phyloP scores from a whole-genome alignment of 2,329 filamentous ascomycete genomes.

The Pseudogymnoascus sp. region DNA sequence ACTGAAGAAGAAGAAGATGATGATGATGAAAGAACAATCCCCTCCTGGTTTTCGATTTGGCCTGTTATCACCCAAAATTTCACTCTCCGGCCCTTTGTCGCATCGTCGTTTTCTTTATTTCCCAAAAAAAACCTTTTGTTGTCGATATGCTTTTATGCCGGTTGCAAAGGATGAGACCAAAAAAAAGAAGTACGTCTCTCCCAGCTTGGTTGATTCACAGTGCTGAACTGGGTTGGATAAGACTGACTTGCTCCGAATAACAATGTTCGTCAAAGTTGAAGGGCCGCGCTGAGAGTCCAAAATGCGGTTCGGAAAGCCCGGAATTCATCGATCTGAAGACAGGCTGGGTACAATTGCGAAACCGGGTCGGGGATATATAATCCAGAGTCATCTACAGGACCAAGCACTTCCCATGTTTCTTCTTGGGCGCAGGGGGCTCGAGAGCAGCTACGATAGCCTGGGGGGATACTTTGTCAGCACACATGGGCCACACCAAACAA shows the following conservation, averaged over 20 bases:
- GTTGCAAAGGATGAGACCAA: background rate
- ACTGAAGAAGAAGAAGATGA: background rate
- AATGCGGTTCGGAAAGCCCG: background rate
- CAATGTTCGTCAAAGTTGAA: background rate
- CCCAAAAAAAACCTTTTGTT: background rate
- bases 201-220: background rate
- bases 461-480: constrained; percentile 20
- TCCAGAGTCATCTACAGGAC: constrained; percentile 43
- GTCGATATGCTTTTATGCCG: background rate
- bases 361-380: background rate
- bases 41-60: background rate
- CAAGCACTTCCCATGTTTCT: constrained; percentile 61
- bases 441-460: constrained; percentile 93
- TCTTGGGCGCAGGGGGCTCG: constrained; percentile 78
- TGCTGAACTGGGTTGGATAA: background rate
- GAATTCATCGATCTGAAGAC: background rate
- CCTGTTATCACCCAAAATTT: too few relatives aligned
- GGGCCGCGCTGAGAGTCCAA: too few relatives aligned
- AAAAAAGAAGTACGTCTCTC: too few relatives aligned
- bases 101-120: background rate
- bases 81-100: too few relatives aligned
- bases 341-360: background rate
- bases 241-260: background rate
- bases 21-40: background rate
- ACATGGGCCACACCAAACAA: too few relatives aligned